Evolutionary conservation across 352 stramenopile species (phyloP), one percentile per base, ranked within the genome.

Genomic region (Phytophthora crassamura): DNA sequence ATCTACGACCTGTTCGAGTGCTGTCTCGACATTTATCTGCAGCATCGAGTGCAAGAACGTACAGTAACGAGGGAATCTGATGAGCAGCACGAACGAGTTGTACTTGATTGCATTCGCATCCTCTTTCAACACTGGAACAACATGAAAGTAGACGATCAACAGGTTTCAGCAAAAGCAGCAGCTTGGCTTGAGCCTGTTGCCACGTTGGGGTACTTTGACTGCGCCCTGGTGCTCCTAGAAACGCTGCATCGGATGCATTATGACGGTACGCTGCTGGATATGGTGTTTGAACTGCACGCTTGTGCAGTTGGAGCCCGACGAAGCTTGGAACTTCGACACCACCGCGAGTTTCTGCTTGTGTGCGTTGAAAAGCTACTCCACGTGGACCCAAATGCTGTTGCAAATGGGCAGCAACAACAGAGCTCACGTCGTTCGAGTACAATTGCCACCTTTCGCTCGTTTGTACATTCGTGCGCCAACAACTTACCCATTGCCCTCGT

Each of bases 401-500:
- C 25, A 15, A 16, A 36, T 43, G 30, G n/a, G 0, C 15, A 50
- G 4, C 15, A 57, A 41, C 38, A 42, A 59, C 11, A 7, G 41
- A 41, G 52, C 30, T 30, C 20, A 16, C 18, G 34, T n/a, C 6
- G 18, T 39, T n/a, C 34, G 6, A 43, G 5, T 36, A 18, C 16
- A 14, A 35, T 39, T 2, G 14, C 46, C 5, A 69, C 73, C 0
- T 8, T 54, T 36, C 34, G 49, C 30, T 63, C 64, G 4, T 36
- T 83, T 35, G 48, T 76, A 0, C 54, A 70, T 46, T 54, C 54
- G 7, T 83, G 74, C 15, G 64, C 74, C 10, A 59, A 67, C 33
- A 71, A 78, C 51, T 53, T 80, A 1, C 47, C 67, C 2, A 22
- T 77, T 20, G 16, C 14, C 3, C 11, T 74, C 7, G n/a, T 78